A percentile compares a stretch with the other conserved stretches of the same genome.
These are phyloP conservation scores for Bauhinia variegata DNA, from an alignment of 306 rosid species.

Conservation along the genomic window DNA sequence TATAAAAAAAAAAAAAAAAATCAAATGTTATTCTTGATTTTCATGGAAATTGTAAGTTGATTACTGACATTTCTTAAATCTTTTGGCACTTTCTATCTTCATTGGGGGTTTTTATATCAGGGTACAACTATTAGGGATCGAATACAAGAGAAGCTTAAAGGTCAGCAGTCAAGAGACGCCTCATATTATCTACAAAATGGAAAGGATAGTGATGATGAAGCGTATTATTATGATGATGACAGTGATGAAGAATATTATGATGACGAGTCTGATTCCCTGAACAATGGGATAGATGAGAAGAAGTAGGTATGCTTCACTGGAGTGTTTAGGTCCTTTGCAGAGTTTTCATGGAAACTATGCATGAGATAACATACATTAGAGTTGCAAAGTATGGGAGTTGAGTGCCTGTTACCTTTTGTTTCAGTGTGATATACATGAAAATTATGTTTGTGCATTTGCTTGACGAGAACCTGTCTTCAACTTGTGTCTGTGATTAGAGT, in stretches of 20 bases:
- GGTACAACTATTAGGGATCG: constrained; percentile 95
- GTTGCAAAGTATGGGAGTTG: constrained; percentile 21
- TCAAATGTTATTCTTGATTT: constrained; percentile 5
- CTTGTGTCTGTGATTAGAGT: constrained; percentile 15
- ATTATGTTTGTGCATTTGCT: constrained; percentile 39
- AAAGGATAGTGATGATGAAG: constrained; percentile 42
- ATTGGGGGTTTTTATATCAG: constrained; percentile 52
- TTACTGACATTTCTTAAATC: neutral
- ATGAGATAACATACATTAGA: constrained; percentile 25
- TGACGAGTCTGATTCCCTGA: constrained; percentile 43
- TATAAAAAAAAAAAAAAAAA: too few relatives aligned
- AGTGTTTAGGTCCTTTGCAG: constrained; percentile 33
- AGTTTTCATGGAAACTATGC: constrained; percentile 24
- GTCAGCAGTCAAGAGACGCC: constrained; percentile 54
- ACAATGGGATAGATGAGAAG: constrained; percentile 38
- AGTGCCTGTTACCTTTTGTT: neutral
- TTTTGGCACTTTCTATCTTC: constrained; percentile 13
- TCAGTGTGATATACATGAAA: constrained; percentile 34
- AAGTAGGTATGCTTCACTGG: constrained; percentile 33
- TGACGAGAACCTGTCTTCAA: too few relatives aligned
- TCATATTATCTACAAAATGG: constrained; percentile 55
- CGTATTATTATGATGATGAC: constrained; percentile 55
- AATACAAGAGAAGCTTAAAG: constrained; percentile 85
- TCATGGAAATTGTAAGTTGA: neutral
- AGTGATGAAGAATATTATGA: constrained; percentile 59